Conservation (phyloP, 306 rosid species). For the Hylodesmum podocarpum region DNA sequence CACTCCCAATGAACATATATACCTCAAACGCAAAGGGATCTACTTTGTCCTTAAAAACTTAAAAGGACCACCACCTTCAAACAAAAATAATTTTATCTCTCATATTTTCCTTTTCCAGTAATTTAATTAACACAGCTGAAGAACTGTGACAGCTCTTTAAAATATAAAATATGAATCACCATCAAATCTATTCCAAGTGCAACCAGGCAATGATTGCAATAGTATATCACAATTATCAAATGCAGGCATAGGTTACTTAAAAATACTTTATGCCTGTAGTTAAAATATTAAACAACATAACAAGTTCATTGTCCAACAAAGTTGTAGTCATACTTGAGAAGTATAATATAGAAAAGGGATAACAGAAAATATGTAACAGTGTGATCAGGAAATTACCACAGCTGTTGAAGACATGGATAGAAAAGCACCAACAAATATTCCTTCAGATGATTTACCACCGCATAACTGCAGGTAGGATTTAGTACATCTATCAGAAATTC, state of each 20-base stretch:
- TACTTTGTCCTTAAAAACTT: not conserved
- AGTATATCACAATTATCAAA: conserved; percentile 12
- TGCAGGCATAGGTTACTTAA: conserved; percentile 16
- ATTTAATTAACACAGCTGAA: conserved; percentile 12
- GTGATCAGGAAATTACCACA: conserved; percentile 60
- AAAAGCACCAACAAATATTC: conserved; percentile 83
- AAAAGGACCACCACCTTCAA: conserved; percentile 6
- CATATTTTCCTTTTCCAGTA: conserved; percentile 10
- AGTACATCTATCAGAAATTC: conserved; percentile 38
- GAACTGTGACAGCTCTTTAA: not conserved
- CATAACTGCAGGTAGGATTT: conserved; percentile 76
- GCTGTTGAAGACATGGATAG: conserved; percentile 97
- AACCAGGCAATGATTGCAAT: conserved; percentile 9
- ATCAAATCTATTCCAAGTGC: conserved; percentile 9
- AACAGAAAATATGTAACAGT: conserved; percentile 18
- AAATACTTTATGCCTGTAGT: not conserved
- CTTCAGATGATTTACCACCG: conserved; percentile 95
- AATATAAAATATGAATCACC: conserved; percentile 25
- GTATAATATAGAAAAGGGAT: not conserved
- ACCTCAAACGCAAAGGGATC: not conserved
- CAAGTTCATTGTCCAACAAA: conserved; percentile 2
- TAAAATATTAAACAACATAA: not conserved
- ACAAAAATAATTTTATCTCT: conserved; percentile 11
- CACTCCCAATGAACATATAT: not conserved
- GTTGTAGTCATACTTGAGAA: conserved; percentile 6